Evolutionary conservation across 163 green algal genomes (phyloP).

Genomic region (Coccomyxa subellipsoidea): DNA sequence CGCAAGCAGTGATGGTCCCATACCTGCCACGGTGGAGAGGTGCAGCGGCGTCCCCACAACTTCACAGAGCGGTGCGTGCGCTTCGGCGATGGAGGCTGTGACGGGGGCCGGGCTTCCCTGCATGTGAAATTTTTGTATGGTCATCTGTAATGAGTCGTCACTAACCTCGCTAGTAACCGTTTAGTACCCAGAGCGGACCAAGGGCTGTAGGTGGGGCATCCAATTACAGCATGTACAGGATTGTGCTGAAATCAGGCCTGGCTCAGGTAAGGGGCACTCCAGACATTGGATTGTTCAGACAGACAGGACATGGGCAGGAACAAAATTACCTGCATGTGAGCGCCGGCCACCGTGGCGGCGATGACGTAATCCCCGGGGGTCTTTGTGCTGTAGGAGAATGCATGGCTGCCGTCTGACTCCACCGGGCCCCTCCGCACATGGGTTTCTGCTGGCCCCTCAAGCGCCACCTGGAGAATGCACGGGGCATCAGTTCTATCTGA

Average conservation of each 20-base stretch:
- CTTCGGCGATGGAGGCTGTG: conserved; percentile 34
- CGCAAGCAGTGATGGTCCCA: too few relatives aligned
- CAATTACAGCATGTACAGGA: too few relatives aligned
- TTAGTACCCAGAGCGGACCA: too few relatives aligned
- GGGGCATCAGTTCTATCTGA: too few relatives aligned
- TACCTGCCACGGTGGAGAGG: conserved; percentile 9
- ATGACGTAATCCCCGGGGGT: conserved; percentile 32
- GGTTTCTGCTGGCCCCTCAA: conserved; percentile 26
- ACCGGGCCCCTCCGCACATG: conserved; percentile 18
- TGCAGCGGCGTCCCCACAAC: conserved; percentile 17
- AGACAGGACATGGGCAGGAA: too few relatives aligned
- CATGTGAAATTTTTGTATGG: too few relatives aligned
- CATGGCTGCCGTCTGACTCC: conserved; percentile 7
- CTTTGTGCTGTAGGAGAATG: conserved; percentile 29
- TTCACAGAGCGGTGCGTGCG: conserved; percentile 27
- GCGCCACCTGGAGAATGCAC: conserved; percentile 22
- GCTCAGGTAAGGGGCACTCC: too few relatives aligned
- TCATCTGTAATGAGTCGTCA: too few relatives aligned
- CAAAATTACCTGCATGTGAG: conserved; percentile 14
- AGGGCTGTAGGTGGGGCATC: too few relatives aligned
- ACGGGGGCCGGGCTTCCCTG: conserved; percentile 30
- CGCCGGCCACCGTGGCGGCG: conserved; percentile 19
- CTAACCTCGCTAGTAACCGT: too few relatives aligned
- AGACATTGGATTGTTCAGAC: too few relatives aligned
- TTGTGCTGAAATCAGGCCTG: too few relatives aligned